A percentile compares a stretch with the other conserved stretches of the same genome.
phyloP scores from a whole-genome alignment of 2,329 filamentous ascomycete genomes.

The Dothideomycetidae sp. region DNA sequence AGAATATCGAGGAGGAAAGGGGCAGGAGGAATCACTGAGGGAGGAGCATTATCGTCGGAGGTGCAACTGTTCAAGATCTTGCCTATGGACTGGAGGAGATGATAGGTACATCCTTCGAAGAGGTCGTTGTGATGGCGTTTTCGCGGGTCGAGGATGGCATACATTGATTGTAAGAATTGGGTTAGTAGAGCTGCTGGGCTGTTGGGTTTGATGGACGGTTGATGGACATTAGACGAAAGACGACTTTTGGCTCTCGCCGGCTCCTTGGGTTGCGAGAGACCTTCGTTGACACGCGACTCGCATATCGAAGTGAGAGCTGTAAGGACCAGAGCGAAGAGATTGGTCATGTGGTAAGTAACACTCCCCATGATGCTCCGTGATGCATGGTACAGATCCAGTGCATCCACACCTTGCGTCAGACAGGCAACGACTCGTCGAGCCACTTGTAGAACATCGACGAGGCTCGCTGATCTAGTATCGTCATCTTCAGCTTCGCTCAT shows the following conservation, averaged over 20 bases:
- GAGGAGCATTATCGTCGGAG: neutral
- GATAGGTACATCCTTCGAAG: constrained; percentile 1
- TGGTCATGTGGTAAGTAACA: neutral
- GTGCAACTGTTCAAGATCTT: neutral
- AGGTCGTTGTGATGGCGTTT: neutral
- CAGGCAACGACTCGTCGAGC: neutral
- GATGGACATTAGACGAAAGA: too few species aligned
- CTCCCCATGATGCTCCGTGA: neutral
- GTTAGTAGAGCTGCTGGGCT: neutral
- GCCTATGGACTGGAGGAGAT: neutral
- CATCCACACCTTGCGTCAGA: neutral
- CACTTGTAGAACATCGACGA: neutral
- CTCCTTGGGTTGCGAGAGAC: too few species aligned
- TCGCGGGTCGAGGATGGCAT: neutral
- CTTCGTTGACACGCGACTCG: neutral
- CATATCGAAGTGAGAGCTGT: neutral
- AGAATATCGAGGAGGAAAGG: constrained; percentile 1
- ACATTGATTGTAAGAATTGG: neutral
- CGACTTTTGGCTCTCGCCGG: too few species aligned
- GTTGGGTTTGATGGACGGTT: neutral
- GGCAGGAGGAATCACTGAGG: neutral
- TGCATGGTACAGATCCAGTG: constrained; percentile 1
- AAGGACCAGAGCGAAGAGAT: neutral
- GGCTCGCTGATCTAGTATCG: neutral
- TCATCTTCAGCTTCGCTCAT: neutral